Percentiles rank a stretch among this genome's conserved stretches.
phyloP scores from a whole-genome alignment of 768 basidiomycete species.

The Coprinopsis cinerea region DNA sequence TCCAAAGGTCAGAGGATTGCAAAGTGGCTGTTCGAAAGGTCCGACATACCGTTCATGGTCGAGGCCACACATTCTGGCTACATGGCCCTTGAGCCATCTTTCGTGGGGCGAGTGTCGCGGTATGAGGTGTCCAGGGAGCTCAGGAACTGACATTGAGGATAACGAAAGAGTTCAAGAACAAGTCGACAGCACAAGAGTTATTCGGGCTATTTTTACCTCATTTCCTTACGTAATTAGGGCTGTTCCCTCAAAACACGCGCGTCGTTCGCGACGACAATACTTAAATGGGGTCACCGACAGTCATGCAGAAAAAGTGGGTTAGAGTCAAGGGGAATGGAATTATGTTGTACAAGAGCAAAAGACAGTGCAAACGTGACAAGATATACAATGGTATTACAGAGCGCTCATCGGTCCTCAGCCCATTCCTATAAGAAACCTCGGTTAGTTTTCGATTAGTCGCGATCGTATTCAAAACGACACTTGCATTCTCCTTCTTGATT shows the following conservation, averaged over 20 bases:
- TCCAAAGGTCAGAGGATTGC: background rate
- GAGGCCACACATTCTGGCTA: slow-evolving; percentile 60
- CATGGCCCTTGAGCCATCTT: slow-evolving; percentile 54
- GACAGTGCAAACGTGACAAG: slow-evolving; percentile 16
- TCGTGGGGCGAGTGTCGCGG: slow-evolving; percentile 54
- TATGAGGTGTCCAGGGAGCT: slow-evolving; percentile 62
- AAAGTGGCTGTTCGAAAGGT: background rate
- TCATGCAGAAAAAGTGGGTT: no score
- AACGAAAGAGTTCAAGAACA: background rate
- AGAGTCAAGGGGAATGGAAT: no score
- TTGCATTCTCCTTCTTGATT: slow-evolving; percentile 99
- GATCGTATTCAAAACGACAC: slow-evolving; percentile 22
- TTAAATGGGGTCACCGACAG: no score
- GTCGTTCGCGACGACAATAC: no score
- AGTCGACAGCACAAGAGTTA: background rate
- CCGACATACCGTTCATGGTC: slow-evolving; percentile 51
- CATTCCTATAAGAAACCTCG: slow-evolving; percentile 58
- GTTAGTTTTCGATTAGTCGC: slow-evolving; percentile 15
- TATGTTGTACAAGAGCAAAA: slow-evolving; percentile 17
- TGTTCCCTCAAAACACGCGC: no score
- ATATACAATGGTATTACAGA: slow-evolving; percentile 11
- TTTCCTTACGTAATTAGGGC: no score
- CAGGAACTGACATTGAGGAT: slow-evolving; percentile 53
- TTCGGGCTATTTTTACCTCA: no score
- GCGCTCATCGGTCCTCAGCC: slow-evolving; percentile 80